Conservation (phyloP, 345 rosid genomes). For the Abelmoschus esculentus region DNA sequence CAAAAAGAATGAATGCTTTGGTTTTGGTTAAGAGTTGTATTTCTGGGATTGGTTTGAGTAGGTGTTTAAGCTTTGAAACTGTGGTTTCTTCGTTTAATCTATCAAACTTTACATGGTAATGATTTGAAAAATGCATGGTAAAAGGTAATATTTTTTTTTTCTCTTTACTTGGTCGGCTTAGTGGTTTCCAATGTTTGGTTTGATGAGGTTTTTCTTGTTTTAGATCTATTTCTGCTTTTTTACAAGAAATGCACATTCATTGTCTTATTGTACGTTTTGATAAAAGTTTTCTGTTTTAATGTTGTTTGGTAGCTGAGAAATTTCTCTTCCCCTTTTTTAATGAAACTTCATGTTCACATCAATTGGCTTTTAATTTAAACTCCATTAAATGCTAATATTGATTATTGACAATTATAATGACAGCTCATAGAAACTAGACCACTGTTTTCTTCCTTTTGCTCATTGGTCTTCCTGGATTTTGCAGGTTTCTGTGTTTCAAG, state of each 20-base stretch:
- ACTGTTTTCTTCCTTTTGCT: conserved; percentile 11
- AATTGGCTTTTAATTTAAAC: neutral
- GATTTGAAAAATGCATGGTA: neutral
- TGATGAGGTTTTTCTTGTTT: neutral
- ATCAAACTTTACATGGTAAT: neutral
- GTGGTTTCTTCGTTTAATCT: neutral
- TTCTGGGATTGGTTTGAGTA: neutral
- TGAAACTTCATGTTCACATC: conserved; percentile 1
- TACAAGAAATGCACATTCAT: neutral
- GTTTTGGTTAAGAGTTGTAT: neutral
- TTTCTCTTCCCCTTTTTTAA: neutral
- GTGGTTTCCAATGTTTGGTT: neutral
- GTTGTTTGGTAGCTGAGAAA: neutral
- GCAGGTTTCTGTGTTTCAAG: conserved; percentile 24
- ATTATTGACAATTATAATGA: neutral
- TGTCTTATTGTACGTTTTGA: neutral
- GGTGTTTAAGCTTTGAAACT: neutral
- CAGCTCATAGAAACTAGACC: neutral
- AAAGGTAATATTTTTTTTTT: neutral
- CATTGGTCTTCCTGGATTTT: conserved; percentile 17
- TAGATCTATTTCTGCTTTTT: neutral
- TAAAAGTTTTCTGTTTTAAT: neutral
- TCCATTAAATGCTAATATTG: neutral
- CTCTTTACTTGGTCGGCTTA: neutral
- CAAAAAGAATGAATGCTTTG: neutral